phyloP scores from a whole-genome alignment of 164 flowering plant species.

The Kingdonia uniflora region DNA sequence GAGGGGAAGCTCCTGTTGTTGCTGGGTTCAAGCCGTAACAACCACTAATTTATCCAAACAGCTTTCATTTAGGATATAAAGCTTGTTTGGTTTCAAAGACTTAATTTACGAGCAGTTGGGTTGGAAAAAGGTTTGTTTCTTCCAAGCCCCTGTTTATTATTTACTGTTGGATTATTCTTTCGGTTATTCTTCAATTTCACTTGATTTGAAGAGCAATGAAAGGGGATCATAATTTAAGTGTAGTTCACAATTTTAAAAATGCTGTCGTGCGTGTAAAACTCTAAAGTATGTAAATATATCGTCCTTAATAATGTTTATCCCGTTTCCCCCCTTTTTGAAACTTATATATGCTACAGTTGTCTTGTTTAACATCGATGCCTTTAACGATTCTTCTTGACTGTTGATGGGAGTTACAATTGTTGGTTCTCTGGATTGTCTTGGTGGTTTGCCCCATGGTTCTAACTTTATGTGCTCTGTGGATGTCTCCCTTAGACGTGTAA shows the following conservation, averaged over 20 bases:
- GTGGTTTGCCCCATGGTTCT: too few species aligned
- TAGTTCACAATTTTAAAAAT: neutral
- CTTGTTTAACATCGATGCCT: too few species aligned
- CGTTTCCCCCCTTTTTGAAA: too few species aligned
- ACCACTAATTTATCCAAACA: conserved; percentile 25
- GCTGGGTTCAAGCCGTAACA: conserved; percentile 26
- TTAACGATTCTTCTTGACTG: too few species aligned
- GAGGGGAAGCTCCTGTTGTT: conserved; percentile 50
- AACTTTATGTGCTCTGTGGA: too few species aligned
- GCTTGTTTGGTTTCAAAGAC: conserved; percentile 14
- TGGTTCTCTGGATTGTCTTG: too few species aligned
- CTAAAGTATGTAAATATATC: neutral
- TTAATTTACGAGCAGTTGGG: conserved; percentile 10
- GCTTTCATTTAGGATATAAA: conserved; percentile 7
- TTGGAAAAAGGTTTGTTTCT: conserved; percentile 14
- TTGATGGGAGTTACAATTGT: too few species aligned
- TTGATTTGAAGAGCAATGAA: conserved; percentile 23
- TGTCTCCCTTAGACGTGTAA: too few species aligned
- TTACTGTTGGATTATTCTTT: conserved; percentile 6
- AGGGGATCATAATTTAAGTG: neutral
- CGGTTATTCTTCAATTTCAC: conserved; percentile 26
- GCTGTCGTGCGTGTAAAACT: neutral
- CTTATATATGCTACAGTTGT: too few species aligned
- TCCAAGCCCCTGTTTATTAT: conserved; percentile 12
- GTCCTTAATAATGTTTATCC: neutral